Percentiles rank a stretch among this genome's conserved stretches.
Conservation (phyloP, 2,329 filamentous ascomycete species). For the Neonectria ditissima region DNA sequence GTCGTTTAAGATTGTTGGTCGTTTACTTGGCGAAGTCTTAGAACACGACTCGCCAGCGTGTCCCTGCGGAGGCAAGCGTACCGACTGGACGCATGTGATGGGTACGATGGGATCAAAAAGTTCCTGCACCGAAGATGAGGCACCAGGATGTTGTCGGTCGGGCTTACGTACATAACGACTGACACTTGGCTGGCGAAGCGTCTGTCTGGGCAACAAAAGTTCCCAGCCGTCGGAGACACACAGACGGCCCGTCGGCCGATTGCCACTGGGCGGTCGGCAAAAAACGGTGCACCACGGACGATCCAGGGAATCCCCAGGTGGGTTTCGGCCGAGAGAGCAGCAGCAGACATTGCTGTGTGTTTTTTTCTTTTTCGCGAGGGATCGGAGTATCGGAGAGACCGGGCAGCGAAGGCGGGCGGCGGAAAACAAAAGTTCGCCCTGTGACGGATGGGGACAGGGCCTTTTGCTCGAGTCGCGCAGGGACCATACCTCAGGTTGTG, state of each 20-base stretch:
- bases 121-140: conserved; percentile 16
- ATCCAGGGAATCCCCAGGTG: background rate
- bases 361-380: conserved; percentile 12
- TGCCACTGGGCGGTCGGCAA: conserved; percentile 14
- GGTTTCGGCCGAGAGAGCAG: conserved; percentile 9
- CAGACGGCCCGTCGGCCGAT: conserved; percentile 15
- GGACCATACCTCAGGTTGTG: conserved; percentile 14
- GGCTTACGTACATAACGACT: conserved; percentile 19
- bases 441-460: conserved; percentile 26
- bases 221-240: conserved; percentile 17
- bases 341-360: background rate
- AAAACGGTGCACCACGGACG: conserved; percentile 7
- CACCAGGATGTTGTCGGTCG: conserved; percentile 13
- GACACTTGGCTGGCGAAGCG: conserved; percentile 12
- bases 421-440: conserved; percentile 25
- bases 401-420: conserved; percentile 10
- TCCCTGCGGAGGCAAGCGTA: background rate
- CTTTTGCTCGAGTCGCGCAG: conserved; percentile 28
- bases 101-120: conserved; percentile 12
- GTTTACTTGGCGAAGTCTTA: background rate
- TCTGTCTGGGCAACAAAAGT: conserved; percentile 23
- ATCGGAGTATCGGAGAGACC: conserved; percentile 10
- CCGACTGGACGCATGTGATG: background rate
- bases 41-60: background rate
- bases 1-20: background rate